Base-by-base conservation (phyloP, 306 rosid species). In the Gastrolobium villosum region DNA sequence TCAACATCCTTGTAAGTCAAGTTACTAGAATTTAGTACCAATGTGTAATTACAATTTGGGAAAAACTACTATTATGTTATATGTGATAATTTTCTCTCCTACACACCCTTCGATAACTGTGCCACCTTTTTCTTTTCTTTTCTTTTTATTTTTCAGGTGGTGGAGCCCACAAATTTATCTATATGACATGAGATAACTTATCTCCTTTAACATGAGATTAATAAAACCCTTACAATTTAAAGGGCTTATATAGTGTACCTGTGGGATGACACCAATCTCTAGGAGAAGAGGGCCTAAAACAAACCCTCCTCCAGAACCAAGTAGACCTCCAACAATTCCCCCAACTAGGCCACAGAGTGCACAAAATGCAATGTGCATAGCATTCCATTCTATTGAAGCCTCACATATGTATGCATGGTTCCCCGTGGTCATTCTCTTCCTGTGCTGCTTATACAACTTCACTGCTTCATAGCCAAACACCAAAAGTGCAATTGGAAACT, bases 261-360 rank as follows among this genome's bases (percentile, higher is more conserved):
- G 96, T 4, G 99, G 97, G 34, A 94, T 90, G 75, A 90, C 99
- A 32, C 99, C 99, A 37, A 92, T 94, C 67, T 94, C 97, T 1
- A 92, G 78, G n/a, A 94, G 92, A 72, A 94, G 92, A 68, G 94
- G 97, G 13, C 99, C 97, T 4, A 94, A 80, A 80, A 92, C 66
- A 77, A 94, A 94, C 1, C 99, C 97, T 36, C 97, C 99, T 7
- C 97, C 97, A 15, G 97, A 94, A 66, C 97, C 99, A 59, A 94
- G 84, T 20, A 90, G 72, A 31, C 99, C 99, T 10, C 97, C 97
- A 10, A 94, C 95, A 35, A 88, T 77, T 71, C 95, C 97, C 5
- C 99, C 97, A 13, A 94, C 70, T 72, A 90, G 86, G 14, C 97
- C 97, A 82, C 92, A 89, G 0, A 90, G 30, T 52, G 93, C 93